Evolutionary conservation across 2,329 filamentous ascomycete species (phyloP), one percentile per base, ranked within the genome.

Genomic region (Diaporthe aspalathi): DNA sequence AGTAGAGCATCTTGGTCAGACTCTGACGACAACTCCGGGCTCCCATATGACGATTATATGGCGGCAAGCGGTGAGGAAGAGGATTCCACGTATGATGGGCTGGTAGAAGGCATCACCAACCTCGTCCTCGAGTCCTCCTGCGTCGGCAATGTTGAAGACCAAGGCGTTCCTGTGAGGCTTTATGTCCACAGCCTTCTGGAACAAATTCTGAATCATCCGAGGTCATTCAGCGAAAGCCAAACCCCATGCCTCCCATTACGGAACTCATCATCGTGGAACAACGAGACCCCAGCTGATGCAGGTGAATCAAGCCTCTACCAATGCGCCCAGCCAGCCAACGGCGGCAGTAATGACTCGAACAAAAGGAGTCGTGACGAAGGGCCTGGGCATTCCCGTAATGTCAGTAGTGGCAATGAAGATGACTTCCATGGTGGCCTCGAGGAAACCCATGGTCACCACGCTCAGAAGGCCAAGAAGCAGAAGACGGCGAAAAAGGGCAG

Each of bases 131-230:
- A 29, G 5, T 68, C 67, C 1, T 40, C 53, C 0, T 50, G 43
- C 20, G 29, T 68, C 16, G 66, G 45, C 1, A 40, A 68, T 11
- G 29, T 40, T 8, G 29, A 60, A 50, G 67, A 60, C 14, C 32
- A 38, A 17, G 29, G 6, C 2, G 14, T 60, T 0, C 67, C 67
- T 11, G 17, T 68, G 5, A 17, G 60, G 45, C 20, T 29, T 12
- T 68, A 60, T 8, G 40, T 60, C 53, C 67, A 68, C 29, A 27
- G 11, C 6, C 12, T 50, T 7, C 53, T 68, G 8, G 67, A 68
- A 29, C 43, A 43, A 7, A 29, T 68, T 9, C 0, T 54, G 17
- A 68, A 50, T 12, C 53, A 68, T 17, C n/a, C 16, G 1, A 35
- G 17, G 11, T 3, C 53, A 9, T 5, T 5, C 22, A 2, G 1